Evolutionary conservation across 2,329 filamentous ascomycete genomes (phyloP).

Genomic region (Colletotrichum orchidophilum): DNA sequence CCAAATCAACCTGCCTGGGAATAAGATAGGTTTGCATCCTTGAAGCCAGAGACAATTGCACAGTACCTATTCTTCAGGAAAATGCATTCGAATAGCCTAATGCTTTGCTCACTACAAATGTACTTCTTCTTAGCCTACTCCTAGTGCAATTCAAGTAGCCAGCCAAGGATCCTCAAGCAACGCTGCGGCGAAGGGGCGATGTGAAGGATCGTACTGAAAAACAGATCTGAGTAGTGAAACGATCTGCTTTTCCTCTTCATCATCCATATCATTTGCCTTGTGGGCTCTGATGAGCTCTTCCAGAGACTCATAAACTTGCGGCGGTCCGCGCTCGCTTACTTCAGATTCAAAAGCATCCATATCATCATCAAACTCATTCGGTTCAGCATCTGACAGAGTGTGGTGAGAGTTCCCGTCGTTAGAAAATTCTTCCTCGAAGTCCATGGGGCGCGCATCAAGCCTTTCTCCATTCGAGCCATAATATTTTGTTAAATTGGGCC

Average conservation of each 20-base stretch:
- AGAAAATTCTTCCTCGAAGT: constrained; percentile 7
- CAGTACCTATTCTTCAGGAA: no score
- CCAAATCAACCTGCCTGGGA: no score
- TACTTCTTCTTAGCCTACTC: neutral
- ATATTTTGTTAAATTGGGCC: constrained; percentile 26
- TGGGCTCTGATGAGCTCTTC: constrained; percentile 7
- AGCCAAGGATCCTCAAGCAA: neutral
- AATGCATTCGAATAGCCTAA: no score
- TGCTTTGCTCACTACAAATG: neutral
- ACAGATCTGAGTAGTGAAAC: neutral
- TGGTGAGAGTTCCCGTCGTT: neutral
- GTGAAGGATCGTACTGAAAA: constrained; percentile 6
- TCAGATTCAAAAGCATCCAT: neutral
- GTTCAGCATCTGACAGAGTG: neutral
- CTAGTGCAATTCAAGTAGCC: neutral
- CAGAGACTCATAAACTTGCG: neutral
- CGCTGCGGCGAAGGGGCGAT: neutral
- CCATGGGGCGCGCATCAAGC: neutral
- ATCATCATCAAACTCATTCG: neutral
- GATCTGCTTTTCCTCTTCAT: constrained; percentile 8
- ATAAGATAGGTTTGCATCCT: no score
- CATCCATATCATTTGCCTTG: constrained; percentile 7
- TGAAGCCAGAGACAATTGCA: no score
- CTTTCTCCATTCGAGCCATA: constrained; percentile 20
- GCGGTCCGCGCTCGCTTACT: neutral